Conservation (phyloP, 2,329 filamentous ascomycete species). For the Plenodomus lindquistii region DNA sequence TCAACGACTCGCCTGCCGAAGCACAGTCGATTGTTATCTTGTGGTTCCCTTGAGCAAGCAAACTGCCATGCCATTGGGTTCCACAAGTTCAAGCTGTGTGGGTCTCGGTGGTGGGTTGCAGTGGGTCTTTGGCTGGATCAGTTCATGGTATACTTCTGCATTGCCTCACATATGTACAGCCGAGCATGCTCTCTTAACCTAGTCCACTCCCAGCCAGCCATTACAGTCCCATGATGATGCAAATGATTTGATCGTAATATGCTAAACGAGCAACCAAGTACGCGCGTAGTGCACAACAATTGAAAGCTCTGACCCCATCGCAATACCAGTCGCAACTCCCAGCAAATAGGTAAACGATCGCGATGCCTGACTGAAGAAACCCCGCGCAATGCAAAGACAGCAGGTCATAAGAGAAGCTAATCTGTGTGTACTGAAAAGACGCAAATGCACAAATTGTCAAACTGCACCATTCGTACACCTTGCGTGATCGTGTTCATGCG, state of each 20-base stretch:
- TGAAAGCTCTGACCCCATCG: slow-evolving; percentile 4
- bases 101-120: neutral
- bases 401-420: slow-evolving; percentile 4
- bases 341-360: slow-evolving; percentile 17
- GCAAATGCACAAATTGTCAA: neutral
- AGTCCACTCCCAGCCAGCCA: neutral
- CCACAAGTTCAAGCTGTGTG: neutral
- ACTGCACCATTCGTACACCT: slow-evolving; percentile 10
- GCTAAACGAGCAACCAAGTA: neutral
- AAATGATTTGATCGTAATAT: neutral
- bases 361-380: slow-evolving; percentile 32
- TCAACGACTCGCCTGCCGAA: too few relatives aligned
- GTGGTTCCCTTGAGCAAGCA: too few relatives aligned
- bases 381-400: slow-evolving; percentile 37
- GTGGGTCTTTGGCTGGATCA: neutral
- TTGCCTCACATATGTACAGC: neutral
- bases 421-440: neutral
- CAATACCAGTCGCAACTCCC: slow-evolving; percentile 12
- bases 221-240: neutral
- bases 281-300: slow-evolving; percentile 5
- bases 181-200: neutral
- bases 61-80: too few relatives aligned
- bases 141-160: neutral
- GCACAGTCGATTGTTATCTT: too few relatives aligned
- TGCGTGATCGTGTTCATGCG: neutral